These are phyloP conservation scores for Pleurotus ostreatus DNA, from an alignment of 768 basidiomycete species.

Conservation along the genomic window DNA sequence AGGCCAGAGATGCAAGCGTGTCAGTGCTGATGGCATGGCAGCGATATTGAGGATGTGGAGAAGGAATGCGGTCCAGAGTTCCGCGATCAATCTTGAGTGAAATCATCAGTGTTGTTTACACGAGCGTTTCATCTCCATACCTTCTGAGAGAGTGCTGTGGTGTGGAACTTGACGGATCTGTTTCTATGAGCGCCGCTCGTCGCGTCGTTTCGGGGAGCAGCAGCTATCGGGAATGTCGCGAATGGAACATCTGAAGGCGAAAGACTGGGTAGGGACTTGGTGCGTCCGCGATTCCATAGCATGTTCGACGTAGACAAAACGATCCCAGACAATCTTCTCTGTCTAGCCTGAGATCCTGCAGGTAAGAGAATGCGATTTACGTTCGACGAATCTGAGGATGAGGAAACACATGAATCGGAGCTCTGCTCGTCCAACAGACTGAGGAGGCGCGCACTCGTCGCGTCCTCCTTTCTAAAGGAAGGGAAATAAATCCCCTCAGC, in stretches of 20 bases:
- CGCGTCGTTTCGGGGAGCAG: neutral
- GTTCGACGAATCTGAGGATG: neutral
- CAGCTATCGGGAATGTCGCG: too few relatives aligned
- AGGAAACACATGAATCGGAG: neutral
- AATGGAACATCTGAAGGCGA: neutral
- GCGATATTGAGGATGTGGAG: slow-evolving; percentile 18
- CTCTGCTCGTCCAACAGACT: neutral
- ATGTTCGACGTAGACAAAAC: too few relatives aligned
- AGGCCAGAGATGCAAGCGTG: slow-evolving; percentile 26
- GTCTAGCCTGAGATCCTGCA: neutral
- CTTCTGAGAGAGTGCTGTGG: neutral
- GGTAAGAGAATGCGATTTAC: neutral
- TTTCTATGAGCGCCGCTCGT: neutral
- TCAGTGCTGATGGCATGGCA: slow-evolving; percentile 22
- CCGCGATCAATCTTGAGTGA: neutral
- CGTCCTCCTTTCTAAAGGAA: too few relatives aligned
- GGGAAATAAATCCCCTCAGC: too few relatives aligned
- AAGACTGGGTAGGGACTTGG: neutral
- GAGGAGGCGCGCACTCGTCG: too few relatives aligned
- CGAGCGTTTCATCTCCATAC: too few relatives aligned
- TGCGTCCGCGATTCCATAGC: neutral
- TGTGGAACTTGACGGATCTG: neutral
- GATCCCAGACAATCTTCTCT: neutral
- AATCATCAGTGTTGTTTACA: too few relatives aligned
- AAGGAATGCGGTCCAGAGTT: neutral